Evolutionary conservation across 2,329 filamentous ascomycete genomes (phyloP).

Genomic region (Waltergamsia citrina): DNA sequence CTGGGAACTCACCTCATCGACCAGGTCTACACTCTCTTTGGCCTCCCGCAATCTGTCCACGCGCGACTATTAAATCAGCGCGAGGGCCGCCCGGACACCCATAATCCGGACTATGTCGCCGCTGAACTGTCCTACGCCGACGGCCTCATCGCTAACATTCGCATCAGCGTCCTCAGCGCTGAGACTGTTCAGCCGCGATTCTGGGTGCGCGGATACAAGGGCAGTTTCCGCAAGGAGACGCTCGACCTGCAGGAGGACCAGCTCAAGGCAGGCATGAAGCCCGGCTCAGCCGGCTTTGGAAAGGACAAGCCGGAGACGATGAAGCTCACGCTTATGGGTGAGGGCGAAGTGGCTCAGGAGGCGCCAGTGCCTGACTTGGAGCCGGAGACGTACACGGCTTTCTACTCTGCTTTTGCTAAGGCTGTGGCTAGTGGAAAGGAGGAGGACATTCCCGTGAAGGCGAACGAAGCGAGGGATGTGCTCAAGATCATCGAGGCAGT

Average conservation of each 20-base stretch:
- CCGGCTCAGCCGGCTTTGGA: conserved; percentile 55
- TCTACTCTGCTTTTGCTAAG: conserved; percentile 48
- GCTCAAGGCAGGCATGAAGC: conserved; percentile 52
- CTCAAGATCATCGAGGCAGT: conserved; percentile 42
- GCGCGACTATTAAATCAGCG: conserved; percentile 61
- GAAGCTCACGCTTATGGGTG: conserved; percentile 44
- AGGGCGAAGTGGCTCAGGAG: conserved; percentile 38
- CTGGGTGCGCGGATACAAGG: conserved; percentile 68
- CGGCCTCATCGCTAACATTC: conserved; percentile 57
- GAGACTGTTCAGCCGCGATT: conserved; percentile 63
- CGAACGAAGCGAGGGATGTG: conserved; percentile 42
- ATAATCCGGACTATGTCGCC: conserved; percentile 48
- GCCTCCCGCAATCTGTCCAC: conserved; percentile 56
- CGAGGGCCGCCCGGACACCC: conserved; percentile 31
- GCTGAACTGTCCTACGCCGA: conserved; percentile 57
- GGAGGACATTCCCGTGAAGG: conserved; percentile 41
- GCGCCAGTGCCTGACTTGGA: conserved; percentile 46
- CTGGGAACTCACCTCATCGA: conserved; percentile 70
- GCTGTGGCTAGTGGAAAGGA: conserved; percentile 37
- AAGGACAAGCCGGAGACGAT: conserved; percentile 53
- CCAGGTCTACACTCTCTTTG: conserved; percentile 63
- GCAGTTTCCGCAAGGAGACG: conserved; percentile 62
- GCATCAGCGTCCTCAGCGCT: conserved; percentile 58
- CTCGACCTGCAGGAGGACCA: conserved; percentile 72
- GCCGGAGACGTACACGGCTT: conserved; percentile 58